Evolutionary conservation across 1,139 yeast genomes (phyloP).

Genomic region (Candida sp.): DNA sequence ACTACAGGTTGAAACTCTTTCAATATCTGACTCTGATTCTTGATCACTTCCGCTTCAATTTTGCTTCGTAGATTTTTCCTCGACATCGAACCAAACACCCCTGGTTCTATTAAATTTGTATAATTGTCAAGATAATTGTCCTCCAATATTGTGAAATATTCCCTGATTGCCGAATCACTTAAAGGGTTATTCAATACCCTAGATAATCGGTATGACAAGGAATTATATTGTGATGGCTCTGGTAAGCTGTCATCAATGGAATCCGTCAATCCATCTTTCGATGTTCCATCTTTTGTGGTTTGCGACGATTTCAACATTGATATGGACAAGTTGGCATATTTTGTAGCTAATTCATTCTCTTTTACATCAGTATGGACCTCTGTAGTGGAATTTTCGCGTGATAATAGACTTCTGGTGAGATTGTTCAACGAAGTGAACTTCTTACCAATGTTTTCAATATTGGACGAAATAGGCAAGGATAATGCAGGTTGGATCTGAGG

Average conservation of each 20-base stretch:
- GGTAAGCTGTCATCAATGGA: background rate
- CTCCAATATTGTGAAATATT: constrained; percentile 48
- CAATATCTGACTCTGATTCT: constrained; percentile 54
- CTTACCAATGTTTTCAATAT: constrained; percentile 36
- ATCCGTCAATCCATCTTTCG: background rate
- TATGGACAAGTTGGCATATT: constrained; percentile 36
- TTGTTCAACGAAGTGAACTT: constrained; percentile 32
- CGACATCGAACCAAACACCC: constrained; percentile 53
- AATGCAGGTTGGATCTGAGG: constrained; percentile 49
- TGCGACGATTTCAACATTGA: constrained; percentile 15
- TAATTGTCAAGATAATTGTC: constrained; percentile 22
- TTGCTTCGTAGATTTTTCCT: constrained; percentile 62
- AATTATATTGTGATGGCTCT: constrained; percentile 6
- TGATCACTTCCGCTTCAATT: constrained; percentile 68
- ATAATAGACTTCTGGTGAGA: constrained; percentile 27
- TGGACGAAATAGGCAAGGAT: constrained; percentile 39
- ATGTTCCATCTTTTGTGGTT: constrained; percentile 3
- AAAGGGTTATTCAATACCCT: constrained; percentile 48
- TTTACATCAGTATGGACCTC: constrained; percentile 7
- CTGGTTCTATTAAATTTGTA: constrained; percentile 46
- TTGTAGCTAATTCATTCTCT: constrained; percentile 24
- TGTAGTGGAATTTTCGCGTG: constrained; percentile 11
- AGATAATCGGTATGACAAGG: constrained; percentile 46
- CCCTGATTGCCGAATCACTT: constrained; percentile 46
- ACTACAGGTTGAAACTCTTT: constrained; percentile 62